A percentile compares a stretch with the other conserved stretches of the same genome.
phyloP scores from a whole-genome alignment of 2,329 filamentous ascomycete genomes.

The Paracoccidioides brasiliensis region DNA sequence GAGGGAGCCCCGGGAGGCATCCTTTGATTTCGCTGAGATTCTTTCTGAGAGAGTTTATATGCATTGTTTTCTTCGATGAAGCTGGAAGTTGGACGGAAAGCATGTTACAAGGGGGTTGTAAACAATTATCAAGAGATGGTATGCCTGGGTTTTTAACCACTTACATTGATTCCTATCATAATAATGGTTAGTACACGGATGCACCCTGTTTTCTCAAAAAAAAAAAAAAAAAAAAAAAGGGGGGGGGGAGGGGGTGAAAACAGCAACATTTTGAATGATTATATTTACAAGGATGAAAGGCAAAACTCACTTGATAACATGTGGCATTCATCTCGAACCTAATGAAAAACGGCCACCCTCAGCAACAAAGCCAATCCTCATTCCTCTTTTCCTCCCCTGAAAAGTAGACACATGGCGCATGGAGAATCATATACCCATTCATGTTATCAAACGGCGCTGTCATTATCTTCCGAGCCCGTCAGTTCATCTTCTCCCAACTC shows the following conservation, averaged over 20 bases:
- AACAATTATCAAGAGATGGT: neutral
- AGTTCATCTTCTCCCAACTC: neutral
- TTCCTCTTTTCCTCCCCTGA: neutral
- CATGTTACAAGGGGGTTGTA: neutral
- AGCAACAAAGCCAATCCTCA: neutral
- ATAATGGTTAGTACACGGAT: neutral
- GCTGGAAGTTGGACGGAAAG: slow-evolving; percentile 32
- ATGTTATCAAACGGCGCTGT: slow-evolving; percentile 66
- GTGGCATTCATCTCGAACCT: slow-evolving; percentile 97
- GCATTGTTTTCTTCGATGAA: slow-evolving; percentile 87
- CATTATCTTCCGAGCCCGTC: slow-evolving; percentile 57
- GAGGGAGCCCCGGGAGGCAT: slow-evolving; percentile 44
- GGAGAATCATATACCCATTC: slow-evolving; percentile 47
- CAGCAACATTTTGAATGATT: neutral
- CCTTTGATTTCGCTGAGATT: slow-evolving; percentile 41
- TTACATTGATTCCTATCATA: neutral
- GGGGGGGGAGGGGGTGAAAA: neutral
- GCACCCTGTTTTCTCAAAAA: neutral
- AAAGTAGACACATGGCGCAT: neutral
- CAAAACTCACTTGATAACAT: slow-evolving; percentile 57
- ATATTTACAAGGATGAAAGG: slow-evolving; percentile 7
- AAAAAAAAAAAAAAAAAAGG: neutral
- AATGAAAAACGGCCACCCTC: slow-evolving; percentile 5
- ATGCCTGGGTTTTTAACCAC: neutral
- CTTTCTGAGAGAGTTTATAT: slow-evolving; percentile 52